Evolutionary conservation across 176 grass and related monocot genomes (phyloP).

Genomic region (Saccharum officinarum): DNA sequence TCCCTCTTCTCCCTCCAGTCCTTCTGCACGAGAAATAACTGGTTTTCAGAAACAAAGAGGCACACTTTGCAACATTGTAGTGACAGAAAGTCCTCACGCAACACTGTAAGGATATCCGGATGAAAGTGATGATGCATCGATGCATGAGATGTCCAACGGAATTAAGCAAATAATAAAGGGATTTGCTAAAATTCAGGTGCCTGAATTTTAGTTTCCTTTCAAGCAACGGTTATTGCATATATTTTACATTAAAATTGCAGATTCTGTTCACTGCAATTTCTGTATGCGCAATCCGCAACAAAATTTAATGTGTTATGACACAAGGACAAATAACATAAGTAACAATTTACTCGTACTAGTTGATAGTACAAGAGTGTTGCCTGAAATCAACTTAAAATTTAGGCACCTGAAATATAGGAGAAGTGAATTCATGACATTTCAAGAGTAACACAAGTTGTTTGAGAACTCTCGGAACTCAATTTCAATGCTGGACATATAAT

Average conservation of each 20-base stretch:
- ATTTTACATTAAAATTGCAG: no score
- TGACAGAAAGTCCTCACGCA: neutral
- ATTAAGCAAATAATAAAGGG: neutral
- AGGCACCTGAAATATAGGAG: no score
- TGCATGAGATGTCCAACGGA: neutral
- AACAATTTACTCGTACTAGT: no score
- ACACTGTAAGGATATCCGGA: neutral
- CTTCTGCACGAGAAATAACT: conserved; percentile 55
- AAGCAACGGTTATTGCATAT: no score
- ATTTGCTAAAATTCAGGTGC: no score
- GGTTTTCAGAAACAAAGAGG: neutral
- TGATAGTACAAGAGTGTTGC: no score
- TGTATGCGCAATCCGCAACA: no score
- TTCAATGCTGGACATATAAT: neutral
- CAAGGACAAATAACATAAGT: no score
- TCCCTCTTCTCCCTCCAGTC: conserved; percentile 94
- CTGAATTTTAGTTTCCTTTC: no score
- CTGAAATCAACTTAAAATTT: no score
- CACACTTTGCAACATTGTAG: neutral
- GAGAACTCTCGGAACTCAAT: neutral
- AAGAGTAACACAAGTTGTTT: neutral
- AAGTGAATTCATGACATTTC: neutral
- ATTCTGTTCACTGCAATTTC: no score
- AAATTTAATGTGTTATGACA: no score
- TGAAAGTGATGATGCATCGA: neutral